These are phyloP conservation scores for Hippophae gyantsensis DNA, from an alignment of 306 rosid species.

Conservation along the genomic window DNA sequence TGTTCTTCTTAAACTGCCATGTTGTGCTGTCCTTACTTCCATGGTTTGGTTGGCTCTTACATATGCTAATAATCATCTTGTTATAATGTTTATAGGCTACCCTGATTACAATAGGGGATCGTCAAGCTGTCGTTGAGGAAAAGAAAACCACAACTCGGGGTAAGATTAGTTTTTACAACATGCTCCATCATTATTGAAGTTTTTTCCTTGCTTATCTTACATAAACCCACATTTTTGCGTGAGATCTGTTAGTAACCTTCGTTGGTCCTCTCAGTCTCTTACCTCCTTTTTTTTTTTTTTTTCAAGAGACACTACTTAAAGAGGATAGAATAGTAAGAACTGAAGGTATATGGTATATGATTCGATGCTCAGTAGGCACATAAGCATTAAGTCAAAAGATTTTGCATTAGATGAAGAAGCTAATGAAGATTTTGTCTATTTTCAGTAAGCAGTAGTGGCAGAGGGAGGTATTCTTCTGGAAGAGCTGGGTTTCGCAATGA, in stretches of 20 bases:
- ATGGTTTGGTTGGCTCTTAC: background rate
- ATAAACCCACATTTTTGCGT: background rate
- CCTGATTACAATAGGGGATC: constrained; percentile 61
- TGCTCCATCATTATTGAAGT: background rate
- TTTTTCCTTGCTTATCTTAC: background rate
- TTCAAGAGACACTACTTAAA: no score
- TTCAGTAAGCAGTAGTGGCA: constrained; percentile 65
- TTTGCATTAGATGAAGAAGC: background rate
- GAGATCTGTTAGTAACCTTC: no score
- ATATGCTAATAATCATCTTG: constrained; percentile 6
- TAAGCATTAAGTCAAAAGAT: no score
- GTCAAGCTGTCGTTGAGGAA: constrained; percentile 73
- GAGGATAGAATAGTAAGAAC: no score
- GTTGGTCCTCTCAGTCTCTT: no score
- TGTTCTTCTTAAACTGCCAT: background rate
- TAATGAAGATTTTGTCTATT: constrained; percentile 16
- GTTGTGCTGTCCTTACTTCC: no score
- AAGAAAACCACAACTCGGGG: constrained; percentile 95
- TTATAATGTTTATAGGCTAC: constrained; percentile 55
- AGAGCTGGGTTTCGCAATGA: constrained; percentile 69
- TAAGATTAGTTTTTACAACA: constrained; percentile 13
- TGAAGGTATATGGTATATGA: no score
- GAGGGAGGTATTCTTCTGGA: constrained; percentile 82
- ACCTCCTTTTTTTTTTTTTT: no score
- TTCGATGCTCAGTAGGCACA: no score